Base-by-base conservation (phyloP, 2,329 filamentous ascomycete species). In the Cladosporium sp. region DNA sequence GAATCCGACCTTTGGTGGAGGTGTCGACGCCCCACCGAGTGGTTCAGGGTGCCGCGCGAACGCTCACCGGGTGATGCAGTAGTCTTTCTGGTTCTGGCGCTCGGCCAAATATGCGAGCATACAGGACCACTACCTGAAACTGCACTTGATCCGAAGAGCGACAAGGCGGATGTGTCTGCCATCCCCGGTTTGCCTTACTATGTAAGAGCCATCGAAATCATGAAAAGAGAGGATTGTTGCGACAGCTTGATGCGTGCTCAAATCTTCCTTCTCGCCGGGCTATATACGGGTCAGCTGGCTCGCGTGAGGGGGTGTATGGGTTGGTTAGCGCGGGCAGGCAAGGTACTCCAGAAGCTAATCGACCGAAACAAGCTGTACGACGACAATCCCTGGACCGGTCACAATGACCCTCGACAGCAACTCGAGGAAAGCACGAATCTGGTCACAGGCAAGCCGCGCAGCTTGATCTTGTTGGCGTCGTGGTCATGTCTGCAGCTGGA, bases 141-240 rank as follows among this genome's bases (percentile, higher is more conserved):
- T 30, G 27, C 27, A 30, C 12, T 7, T 7, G 7, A 12, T 7
- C 27, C 27, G 12, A 30, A 12, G 27, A 30, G 27, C 27, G 27
- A 7, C 27, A 7, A 30, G 27, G 7, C 12, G 27, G 7, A 30
- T 85, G 5, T n/a, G n/a, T n/a, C n/a, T n/a, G n/a, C n/a, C n/a
- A 86, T 95, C 54, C 91, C 91, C 0, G 91, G 91, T 0, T 73
- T 96, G 53, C 85, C 89, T 30, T 95, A 96, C 64, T 95, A 90
- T 66, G 86, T 86, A 1, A 83, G 86, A 53, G 90, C 89, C 1
- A 85, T 85, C 1, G 85, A 91, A 53, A 95, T 96, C 38, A 73
- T 96, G 22, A 89, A 89, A 4, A 85, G 85, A 53, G 82, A 91
- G 37, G 76, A 84, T 32, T 89, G 86, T 7, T 85, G 85, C 1